Conservation (phyloP, 345 rosid species). For the Salix koriyanagi region DNA sequence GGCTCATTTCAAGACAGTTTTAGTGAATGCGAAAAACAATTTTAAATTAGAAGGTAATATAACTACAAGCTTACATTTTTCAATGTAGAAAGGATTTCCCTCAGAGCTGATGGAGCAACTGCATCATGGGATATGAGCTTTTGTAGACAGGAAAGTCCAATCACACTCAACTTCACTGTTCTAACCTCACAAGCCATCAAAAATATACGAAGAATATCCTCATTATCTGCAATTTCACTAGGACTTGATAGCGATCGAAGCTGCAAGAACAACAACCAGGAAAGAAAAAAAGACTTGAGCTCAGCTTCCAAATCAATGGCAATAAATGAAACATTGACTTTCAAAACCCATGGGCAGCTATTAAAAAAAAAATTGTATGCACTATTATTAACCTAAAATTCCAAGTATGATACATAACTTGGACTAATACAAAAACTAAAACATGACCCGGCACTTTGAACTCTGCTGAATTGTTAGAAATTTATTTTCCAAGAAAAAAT, state of each 20-base stretch:
- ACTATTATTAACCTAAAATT: too few species aligned
- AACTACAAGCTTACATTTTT: conserved; percentile 63
- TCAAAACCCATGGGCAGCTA: neutral
- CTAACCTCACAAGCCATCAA: conserved; percentile 90
- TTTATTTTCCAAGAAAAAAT: too few species aligned
- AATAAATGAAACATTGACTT: neutral
- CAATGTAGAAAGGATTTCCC: conserved; percentile 71
- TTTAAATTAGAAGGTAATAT: neutral
- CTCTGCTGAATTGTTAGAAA: too few species aligned
- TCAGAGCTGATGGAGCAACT: conserved; percentile 74
- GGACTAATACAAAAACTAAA: too few species aligned
- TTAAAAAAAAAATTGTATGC: too few species aligned
- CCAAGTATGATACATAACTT: too few species aligned
- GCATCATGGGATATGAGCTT: conserved; percentile 97
- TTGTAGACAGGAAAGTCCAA: conserved; percentile 91
- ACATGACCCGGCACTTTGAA: too few species aligned
- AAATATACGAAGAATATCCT: conserved; percentile 81
- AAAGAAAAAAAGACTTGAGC: neutral
- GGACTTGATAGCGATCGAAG: conserved; percentile 81
- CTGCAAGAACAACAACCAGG: conserved; percentile 33
- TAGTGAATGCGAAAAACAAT: neutral
- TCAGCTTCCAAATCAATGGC: neutral
- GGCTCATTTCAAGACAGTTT: neutral
- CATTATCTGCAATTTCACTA: conserved; percentile 74
- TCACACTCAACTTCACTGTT: conserved; percentile 78